Evolutionary conservation across 2,329 filamentous ascomycete species (phyloP), one percentile per base, ranked within the genome.

Genomic region (Colletotrichum sp.): DNA sequence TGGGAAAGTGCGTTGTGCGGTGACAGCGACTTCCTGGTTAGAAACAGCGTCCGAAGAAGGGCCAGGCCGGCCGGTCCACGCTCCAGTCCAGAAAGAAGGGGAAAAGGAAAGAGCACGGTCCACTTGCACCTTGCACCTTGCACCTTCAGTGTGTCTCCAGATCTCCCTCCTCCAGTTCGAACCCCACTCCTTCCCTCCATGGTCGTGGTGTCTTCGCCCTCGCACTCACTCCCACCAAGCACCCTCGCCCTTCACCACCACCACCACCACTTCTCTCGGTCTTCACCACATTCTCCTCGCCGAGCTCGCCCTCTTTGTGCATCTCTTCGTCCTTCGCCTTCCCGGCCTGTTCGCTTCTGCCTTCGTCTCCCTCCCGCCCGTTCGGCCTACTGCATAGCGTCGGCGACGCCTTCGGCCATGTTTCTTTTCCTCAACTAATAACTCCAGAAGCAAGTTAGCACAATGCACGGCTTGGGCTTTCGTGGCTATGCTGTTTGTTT

Each of bases 401-500:
- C 69, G 69, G 69, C 69, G 30, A 49, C n/a, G 30, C 69, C 73
- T 64, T 69, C 39, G 9, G 36, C 32, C 28, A 64, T 55, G 55
- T 32, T 72, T 68, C 73, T 64, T 30, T 21, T 24, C 21, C 69
- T 68, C 62, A 34, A 32, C 52, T 60, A 21, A 72, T 57, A 16
- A 68, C 69, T n/a, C 63, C 55, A 57, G 32, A 32, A 7, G 49
- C 39, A 16, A 57, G 8, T 26, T 72, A 34, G 69, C 28, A 15
- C 30, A 9, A 52, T 34, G 8, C 36, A 21, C 18, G 21, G 16
- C 30, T n/a, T 66, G 32, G 24, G n/a, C n/a, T 10, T 26, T 36
- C 15, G 73, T 76, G 70, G 73, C 73, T 65, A 44, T 73, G 73
- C 70, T 69, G 69, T 70, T 59, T 60, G 55, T 67, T 68, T 44